Base-by-base conservation (phyloP, 306 rosid genomes). In the Sphenostylis stenocarpa region DNA sequence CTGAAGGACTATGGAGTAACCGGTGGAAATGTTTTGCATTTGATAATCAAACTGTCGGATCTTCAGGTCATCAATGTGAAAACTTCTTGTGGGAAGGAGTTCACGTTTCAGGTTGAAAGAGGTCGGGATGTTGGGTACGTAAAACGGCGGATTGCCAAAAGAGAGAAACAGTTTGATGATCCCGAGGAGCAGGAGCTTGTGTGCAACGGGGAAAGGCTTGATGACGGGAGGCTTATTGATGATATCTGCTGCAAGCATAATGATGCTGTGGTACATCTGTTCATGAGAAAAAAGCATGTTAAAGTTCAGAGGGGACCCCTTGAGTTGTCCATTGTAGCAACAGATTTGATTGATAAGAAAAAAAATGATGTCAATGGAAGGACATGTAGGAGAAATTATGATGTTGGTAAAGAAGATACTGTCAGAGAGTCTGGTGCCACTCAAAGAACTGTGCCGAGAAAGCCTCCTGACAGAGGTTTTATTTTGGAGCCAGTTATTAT, bases 1-100 rank as follows among this genome's bases (percentile, higher is more conserved):
- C 90, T 93, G 51, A 82, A 89, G 57, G 98, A 93, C 43, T 93
- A 93, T 28, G 97, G 97, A 9, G 90, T 93, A 0, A 53, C 88
- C 0, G 89, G 88, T 76, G 97, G 98, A 8, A 91, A 93, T 78
- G 86, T 93, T 47, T 69, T 93, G 83, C 98, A 93, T 88, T 78
- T 93, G 90, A 87, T 93, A 52, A 86, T 93, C 67, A 88, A 77
- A 73, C 82, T 93, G 5, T 85, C 96, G 19, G 98, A 93, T 86
- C 95, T 93, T 79, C 93, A 91, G 86, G 82, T 73, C 78, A 91
- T 93, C 81, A 91, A 70, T 78, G 98, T 91, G 80, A 69, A 65
- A 75, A 91, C 97, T 7, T 56, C 81, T 62, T 38, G 86, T 15
- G 97, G 97, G 77, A 89, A 84, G 51, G 97, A 93, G 52, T 86